These are phyloP conservation scores for Penicillium riverlandense DNA, from an alignment of 495 filamentous ascomycete genomes.

Conservation along the genomic window DNA sequence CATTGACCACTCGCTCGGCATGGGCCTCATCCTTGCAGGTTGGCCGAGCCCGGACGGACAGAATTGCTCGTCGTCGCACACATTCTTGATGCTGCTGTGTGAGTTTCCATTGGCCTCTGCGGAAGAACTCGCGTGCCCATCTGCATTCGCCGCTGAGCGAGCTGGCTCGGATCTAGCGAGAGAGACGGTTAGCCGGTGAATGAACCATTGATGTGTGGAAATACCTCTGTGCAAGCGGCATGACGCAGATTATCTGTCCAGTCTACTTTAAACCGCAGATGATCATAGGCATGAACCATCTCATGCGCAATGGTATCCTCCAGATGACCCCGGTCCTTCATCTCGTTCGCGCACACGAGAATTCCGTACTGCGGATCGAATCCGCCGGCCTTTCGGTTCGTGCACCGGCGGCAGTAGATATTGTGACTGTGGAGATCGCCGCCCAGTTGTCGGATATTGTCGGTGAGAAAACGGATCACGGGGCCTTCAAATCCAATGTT, in stretches of 20 bases:
- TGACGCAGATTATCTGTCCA: conserved; percentile 73
- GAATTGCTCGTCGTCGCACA: conserved; percentile 69
- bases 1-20: conserved; percentile 81
- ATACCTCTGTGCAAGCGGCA: conserved; percentile 90
- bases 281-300: conserved; percentile 96
- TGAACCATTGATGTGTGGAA: conserved; percentile 3
- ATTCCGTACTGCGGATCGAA: conserved; percentile 83
- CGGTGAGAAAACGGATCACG: conserved; percentile 72
- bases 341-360: conserved; percentile 79
- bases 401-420: conserved; percentile 75
- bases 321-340: conserved; percentile 63
- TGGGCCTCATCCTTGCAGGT: conserved; percentile 80
- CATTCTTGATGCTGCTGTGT: conserved; percentile 92
- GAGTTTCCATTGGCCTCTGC: conserved; percentile 73
- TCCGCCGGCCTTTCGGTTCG: conserved; percentile 60
- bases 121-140: conserved; percentile 81
- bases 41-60: conserved; percentile 68
- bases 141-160: conserved; percentile 91
- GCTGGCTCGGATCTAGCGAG: conserved; percentile 72
- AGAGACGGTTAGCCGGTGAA: neutral
- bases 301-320: conserved; percentile 96
- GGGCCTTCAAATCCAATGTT: conserved; percentile 43
- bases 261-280: conserved; percentile 83
- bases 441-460: conserved; percentile 70
- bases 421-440: conserved; percentile 65